phyloP scores from a whole-genome alignment of 768 basidiomycete genomes.

The Trametes gibbosa region DNA sequence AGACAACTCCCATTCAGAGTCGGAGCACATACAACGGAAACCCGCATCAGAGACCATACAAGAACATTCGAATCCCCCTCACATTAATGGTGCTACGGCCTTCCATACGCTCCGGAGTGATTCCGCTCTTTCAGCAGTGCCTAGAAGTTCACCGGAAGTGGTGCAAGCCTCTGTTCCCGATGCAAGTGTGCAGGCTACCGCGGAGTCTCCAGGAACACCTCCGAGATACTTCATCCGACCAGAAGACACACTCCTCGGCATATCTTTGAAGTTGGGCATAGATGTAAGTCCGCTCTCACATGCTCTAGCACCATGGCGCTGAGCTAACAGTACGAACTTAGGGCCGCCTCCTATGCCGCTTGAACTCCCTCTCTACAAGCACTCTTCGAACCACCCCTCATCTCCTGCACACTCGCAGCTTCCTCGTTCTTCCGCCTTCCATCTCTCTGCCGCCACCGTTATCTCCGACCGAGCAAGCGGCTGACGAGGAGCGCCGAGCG shows the following conservation, averaged over 20 bases:
- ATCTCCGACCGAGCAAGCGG: conserved; percentile 25
- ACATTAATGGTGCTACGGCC: too few species aligned
- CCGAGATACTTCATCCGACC: conserved; percentile 52
- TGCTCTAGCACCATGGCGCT: background rate
- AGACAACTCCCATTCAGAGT: background rate
- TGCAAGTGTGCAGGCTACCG: too few species aligned
- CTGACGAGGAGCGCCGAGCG: conserved; percentile 39
- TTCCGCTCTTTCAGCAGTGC: too few species aligned
- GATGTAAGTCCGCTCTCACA: conserved; percentile 46
- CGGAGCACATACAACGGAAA: background rate
- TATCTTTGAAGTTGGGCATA: conserved; percentile 57
- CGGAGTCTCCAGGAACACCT: background rate
- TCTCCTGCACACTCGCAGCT: conserved; percentile 65
- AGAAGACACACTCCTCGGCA: conserved; percentile 62
- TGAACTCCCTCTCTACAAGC: conserved; percentile 65
- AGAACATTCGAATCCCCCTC: background rate
- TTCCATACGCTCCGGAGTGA: too few species aligned
- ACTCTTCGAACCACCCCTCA: conserved; percentile 71
- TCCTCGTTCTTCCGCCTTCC: conserved; percentile 51
- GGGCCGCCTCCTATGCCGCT: conserved; percentile 59
- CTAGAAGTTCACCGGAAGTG: background rate
- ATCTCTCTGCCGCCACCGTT: conserved; percentile 23
- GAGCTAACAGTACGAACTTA: conserved; percentile 20
- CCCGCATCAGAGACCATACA: background rate
- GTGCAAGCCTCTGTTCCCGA: too few species aligned